Evolutionary conservation across 2,329 filamentous ascomycete species (phyloP), one percentile per base, ranked within the genome.

Genomic region (Aspergillus quadrilineatus): DNA sequence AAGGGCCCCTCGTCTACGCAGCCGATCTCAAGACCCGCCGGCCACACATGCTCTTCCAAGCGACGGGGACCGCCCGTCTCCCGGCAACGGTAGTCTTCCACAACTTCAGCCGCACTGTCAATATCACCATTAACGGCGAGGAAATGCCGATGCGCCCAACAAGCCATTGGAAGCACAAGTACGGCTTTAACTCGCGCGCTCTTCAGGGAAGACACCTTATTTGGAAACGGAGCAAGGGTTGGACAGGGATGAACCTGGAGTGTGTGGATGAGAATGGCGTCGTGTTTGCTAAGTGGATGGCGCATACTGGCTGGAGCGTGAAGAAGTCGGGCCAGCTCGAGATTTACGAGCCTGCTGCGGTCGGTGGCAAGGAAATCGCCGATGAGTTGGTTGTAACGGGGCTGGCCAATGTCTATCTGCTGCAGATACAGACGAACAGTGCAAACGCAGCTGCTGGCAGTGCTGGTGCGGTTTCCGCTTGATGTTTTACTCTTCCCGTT

Each of bases 11-110:
- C 4, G 42, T 56, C 36, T 60, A 50, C 34, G 12, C 46, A 1
- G 59, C 45, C 1, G 59, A 60, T 36, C 56, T 60, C 5, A 55
- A 60, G 30, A 44, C 2, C 12, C 53, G 59, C 41, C 56, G 53
- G 14, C 59, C 59, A 8, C 52, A 60, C 29, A 58, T 60, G 56
- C 46, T 56, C 46, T 60, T 60, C 52, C 50, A 56, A 17, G 32
- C 42, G 10, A 15, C n/a, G 10, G 56, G 51, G 15, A 58, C 36
- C 9, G 48, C 56, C 6, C 12, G 41, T 10, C 43, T 58, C 2
- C 56, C 56, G 8, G 56, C 56, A n/a, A 58, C 56, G 0, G 56
- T 58, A 6, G 45, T n/a, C 28, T 59, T 56, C 44, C 56, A 59
- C 48, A 41, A 6, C 30, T 53, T 59, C 53, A 47, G 48, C 26